Evolutionary conservation across 805 yeast species (phyloP), one percentile per base, ranked within the genome.

Genomic region (Wickerhamiella azyma): DNA sequence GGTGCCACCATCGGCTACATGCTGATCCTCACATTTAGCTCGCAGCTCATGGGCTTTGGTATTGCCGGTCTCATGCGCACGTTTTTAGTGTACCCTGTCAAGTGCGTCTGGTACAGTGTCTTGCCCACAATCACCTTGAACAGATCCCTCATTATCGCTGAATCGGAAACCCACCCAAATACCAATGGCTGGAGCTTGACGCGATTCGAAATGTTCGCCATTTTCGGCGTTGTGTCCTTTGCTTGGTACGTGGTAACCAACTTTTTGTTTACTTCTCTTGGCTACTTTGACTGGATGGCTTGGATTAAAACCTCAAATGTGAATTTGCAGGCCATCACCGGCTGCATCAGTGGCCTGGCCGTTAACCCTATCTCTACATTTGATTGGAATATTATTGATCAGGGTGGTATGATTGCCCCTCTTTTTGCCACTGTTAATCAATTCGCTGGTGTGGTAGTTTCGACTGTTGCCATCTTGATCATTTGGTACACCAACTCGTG

Each of bases 221-320:
- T 64, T 30, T 66, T 66, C 2, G 66, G 74, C 44, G 42, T 53
- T 13, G 58, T 61, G n/a, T 58, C 69, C 19, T 77, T 77, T 53
- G 50, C 69, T 3, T 79, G 78, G 72, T 75, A 75, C 55, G 79
- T 81, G 77, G 62, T 81, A 52, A 85, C 85, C 3, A 81, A 78
- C 46, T 79, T 67, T 55, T 64, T 81, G 19, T 78, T 78, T 63
- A 64, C 66, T 13, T 84, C 76, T 1, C 66, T 81, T 47, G 68
- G 77, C 0, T 72, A 72, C 54, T 80, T 81, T 61, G 72, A 68
- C 53, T 77, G 81, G 82, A 66, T 73, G 53, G 67, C 74, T 3
- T 76, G 81, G 80, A 75, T 75, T 40, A 59, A 61, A 4, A 80
- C 79, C 11, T 49, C 67, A 33, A 74, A 72, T 55, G 62, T 68